These are phyloP conservation scores for Tulasnella sp. DNA, from an alignment of 768 basidiomycete genomes.

Conservation along the genomic window DNA sequence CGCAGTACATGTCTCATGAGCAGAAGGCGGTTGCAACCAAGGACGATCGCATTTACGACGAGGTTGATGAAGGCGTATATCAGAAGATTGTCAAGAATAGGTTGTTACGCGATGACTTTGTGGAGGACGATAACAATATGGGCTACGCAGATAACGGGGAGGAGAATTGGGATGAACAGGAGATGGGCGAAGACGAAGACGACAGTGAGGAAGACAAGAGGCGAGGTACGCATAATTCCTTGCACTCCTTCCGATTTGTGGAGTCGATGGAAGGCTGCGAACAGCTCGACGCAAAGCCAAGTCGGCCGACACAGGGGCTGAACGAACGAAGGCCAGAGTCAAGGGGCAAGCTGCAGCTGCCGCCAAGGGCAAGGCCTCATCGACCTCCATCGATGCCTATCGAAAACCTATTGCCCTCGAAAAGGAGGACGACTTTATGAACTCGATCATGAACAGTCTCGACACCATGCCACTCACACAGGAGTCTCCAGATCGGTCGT, in stretches of 20 bases:
- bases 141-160: slow-evolving; percentile 95
- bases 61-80: slow-evolving; percentile 44
- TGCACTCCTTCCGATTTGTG: neutral
- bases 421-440: slow-evolving; percentile 86
- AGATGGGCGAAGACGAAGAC: slow-evolving; percentile 26
- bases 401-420: slow-evolving; percentile 61
- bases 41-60: slow-evolving; percentile 11
- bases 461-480: slow-evolving; percentile 36
- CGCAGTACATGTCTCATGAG: neutral
- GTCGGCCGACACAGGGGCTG: slow-evolving; percentile 20
- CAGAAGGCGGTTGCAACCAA: neutral
- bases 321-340: neutral
- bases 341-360: neutral
- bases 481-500: slow-evolving; percentile 19
- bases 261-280: neutral
- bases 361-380: neutral
- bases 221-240: slow-evolving; percentile 37
- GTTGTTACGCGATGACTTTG: slow-evolving; percentile 82
- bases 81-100: slow-evolving; percentile 70
- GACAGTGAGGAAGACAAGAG: slow-evolving; percentile 44
- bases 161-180: slow-evolving; percentile 70
- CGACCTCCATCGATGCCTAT: slow-evolving; percentile 40
- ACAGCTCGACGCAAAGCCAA: slow-evolving; percentile 22
- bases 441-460: slow-evolving; percentile 60
- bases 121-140: slow-evolving; percentile 81